Percentiles rank a stretch among this genome's conserved stretches.
Evolutionary conservation across 805 yeast species (phyloP).

Genomic region (Priceomyces fermenticarens): DNA sequence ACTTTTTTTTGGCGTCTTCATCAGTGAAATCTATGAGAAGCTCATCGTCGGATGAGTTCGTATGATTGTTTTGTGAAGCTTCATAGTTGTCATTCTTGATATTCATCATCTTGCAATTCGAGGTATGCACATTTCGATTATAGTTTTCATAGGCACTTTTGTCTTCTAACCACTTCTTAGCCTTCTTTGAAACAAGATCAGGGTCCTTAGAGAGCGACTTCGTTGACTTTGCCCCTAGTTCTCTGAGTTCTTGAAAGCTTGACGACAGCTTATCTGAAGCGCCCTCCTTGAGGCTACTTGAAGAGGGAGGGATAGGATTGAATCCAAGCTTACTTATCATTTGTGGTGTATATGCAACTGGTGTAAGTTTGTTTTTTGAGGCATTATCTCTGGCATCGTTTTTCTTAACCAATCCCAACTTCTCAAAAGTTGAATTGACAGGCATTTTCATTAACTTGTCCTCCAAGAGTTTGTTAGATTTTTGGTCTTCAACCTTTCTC

Average conservation of each 20-base stretch:
- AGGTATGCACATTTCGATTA: constrained; percentile 1
- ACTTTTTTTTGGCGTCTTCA: constrained; percentile 17
- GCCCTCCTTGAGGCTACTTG: constrained; percentile 3
- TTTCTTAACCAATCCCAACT: constrained; percentile 17
- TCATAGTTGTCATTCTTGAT: neutral
- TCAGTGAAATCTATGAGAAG: constrained; percentile 29
- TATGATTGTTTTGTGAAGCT: neutral
- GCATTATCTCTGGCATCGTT: neutral
- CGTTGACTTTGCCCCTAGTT: constrained; percentile 15
- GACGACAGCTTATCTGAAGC: constrained; percentile 9
- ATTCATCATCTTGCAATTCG: neutral
- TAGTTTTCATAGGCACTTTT: neutral
- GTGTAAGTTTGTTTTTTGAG: neutral
- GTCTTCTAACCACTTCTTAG: constrained; percentile 23
- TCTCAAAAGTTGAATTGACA: constrained; percentile 16
- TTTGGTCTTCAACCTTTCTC: constrained; percentile 25
- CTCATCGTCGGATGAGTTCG: constrained; percentile 18
- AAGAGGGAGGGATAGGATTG: constrained; percentile 42
- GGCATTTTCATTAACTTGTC: constrained; percentile 26
- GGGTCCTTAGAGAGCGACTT: constrained; percentile 15
- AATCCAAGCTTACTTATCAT: constrained; percentile 46
- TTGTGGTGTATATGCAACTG: constrained; percentile 37
- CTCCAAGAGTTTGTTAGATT: constrained; percentile 33
- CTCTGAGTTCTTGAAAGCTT: constrained; percentile 19
- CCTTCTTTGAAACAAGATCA: constrained; percentile 14